Percentiles rank a stretch among this genome's conserved stretches.
phyloP scores from a whole-genome alignment of 495 filamentous ascomycete genomes.

The Annulohypoxylon moriforme region DNA sequence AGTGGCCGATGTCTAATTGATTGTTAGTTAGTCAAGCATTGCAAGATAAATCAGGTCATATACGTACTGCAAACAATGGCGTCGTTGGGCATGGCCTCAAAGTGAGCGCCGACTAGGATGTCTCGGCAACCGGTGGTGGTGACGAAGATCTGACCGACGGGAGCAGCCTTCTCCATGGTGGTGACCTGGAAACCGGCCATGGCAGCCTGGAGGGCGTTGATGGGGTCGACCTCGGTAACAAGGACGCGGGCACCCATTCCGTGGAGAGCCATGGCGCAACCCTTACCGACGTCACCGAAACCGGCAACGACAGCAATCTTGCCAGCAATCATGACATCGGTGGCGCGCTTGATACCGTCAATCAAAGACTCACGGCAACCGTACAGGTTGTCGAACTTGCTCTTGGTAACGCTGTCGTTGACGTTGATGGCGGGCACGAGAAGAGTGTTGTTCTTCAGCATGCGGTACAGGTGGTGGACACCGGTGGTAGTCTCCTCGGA shows the following conservation, averaged over 20 bases:
- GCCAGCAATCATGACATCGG: slow-evolving; percentile 99
- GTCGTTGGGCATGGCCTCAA: slow-evolving; percentile 97
- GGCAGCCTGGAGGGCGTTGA: slow-evolving; percentile 99
- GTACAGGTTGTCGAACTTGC: slow-evolving; percentile 99
- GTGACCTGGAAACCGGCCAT: slow-evolving; percentile 96
- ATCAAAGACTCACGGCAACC: slow-evolving; percentile 98
- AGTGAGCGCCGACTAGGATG: slow-evolving; percentile 91
- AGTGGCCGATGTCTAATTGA: slow-evolving; percentile 92
- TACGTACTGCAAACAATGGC: slow-evolving; percentile 97
- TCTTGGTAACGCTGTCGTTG: slow-evolving; percentile 99
- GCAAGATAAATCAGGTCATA: background rate
- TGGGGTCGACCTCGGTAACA: slow-evolving; percentile 97
- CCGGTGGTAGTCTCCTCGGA: slow-evolving; percentile 99
- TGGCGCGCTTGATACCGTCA: slow-evolving; percentile 99
- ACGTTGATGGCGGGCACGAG: slow-evolving; percentile 98
- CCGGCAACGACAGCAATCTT: slow-evolving; percentile 98
- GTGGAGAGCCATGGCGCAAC: slow-evolving; percentile 93
- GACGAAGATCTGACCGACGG: slow-evolving; percentile 95
- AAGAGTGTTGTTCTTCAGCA: slow-evolving; percentile 92
- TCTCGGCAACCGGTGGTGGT: slow-evolving; percentile 99
- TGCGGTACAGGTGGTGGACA: slow-evolving; percentile 98
- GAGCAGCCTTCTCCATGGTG: slow-evolving; percentile 96
- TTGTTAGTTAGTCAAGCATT: slow-evolving; percentile 25
- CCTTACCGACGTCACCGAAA: slow-evolving; percentile 99
- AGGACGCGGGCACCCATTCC: slow-evolving; percentile 97